A percentile compares a stretch with the other conserved stretches of the same genome.
Conservation (phyloP, 1,284 basidiomycete genomes). For the Ustilago trichophora region DNA sequence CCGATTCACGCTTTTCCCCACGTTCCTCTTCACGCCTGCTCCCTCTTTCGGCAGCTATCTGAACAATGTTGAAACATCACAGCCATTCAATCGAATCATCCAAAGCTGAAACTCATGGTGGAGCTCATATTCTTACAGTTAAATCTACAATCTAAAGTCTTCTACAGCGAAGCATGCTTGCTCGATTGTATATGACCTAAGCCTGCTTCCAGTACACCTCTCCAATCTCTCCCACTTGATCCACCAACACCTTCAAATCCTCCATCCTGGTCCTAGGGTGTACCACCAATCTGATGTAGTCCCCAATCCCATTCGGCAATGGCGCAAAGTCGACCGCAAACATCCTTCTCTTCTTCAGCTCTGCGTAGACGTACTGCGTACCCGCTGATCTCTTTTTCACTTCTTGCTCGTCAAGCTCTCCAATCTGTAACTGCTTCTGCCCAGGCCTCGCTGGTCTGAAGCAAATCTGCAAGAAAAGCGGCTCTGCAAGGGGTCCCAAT, state of each 20-base stretch:
- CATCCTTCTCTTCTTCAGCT: constrained; percentile 38
- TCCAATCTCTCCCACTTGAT: constrained; percentile 48
- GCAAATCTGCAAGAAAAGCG: constrained; percentile 61
- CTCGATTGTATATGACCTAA: background rate
- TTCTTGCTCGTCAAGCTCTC: constrained; percentile 1
- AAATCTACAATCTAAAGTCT: no score
- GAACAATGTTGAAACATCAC: no score
- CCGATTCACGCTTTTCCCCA: no score
- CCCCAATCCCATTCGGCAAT: constrained; percentile 42
- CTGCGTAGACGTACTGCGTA: constrained; percentile 26
- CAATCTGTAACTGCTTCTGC: background rate
- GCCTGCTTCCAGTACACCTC: constrained; percentile 30
- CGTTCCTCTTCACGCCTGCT: no score
- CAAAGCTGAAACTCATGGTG: no score
- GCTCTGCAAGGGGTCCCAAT: constrained; percentile 49
- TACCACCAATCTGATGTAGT: constrained; percentile 57
- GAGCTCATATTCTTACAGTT: no score
- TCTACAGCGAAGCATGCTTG: no score
- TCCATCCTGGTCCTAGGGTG: constrained; percentile 53
- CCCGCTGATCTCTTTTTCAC: constrained; percentile 19
- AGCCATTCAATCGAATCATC: no score
- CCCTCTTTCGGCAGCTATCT: no score
- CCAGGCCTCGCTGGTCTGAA: constrained; percentile 45
- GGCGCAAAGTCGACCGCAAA: constrained; percentile 64
- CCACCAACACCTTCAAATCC: constrained; percentile 44